phyloP scores from a whole-genome alignment of 495 filamentous ascomycete species.

The Letharia lupina region DNA sequence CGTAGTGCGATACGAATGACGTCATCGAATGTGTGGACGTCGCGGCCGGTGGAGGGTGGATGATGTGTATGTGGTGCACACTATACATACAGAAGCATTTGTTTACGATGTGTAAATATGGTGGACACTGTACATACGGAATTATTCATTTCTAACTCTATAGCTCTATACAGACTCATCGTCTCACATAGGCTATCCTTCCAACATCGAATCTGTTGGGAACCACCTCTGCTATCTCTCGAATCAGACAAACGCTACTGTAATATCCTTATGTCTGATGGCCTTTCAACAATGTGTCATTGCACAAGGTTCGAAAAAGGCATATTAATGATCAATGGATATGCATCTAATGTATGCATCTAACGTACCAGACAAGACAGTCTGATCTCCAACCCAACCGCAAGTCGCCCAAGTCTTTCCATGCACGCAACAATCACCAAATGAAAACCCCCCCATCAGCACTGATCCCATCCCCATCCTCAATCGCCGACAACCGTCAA shows the following conservation, averaged over 20 bases:
- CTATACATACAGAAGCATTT: not conserved
- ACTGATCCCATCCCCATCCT: not conserved
- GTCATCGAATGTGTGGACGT: not conserved
- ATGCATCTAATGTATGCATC: not conserved
- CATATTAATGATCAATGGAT: not conserved
- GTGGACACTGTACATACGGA: not conserved
- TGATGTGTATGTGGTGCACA: not conserved
- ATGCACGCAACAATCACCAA: not conserved
- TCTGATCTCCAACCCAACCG: not conserved
- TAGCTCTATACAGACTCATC: not conserved
- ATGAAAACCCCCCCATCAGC: not conserved
- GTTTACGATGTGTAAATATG: not conserved
- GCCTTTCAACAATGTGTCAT: not conserved
- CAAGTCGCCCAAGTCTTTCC: not conserved
- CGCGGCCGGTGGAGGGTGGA: not conserved
- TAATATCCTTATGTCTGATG: no score
- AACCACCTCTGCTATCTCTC: not conserved
- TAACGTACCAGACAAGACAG: not conserved
- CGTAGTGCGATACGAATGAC: not conserved
- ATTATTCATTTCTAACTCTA: not conserved
- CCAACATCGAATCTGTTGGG: not conserved
- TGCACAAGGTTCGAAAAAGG: not conserved
- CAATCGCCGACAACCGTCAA: not conserved
- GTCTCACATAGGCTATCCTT: not conserved
- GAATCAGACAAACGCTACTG: not conserved